Percentiles rank a stretch among this genome's conserved stretches.
These are phyloP conservation scores for Apophysomyces elegans DNA, from an alignment of 371 early-diverging fungal genomes.

Conservation along the genomic window DNA sequence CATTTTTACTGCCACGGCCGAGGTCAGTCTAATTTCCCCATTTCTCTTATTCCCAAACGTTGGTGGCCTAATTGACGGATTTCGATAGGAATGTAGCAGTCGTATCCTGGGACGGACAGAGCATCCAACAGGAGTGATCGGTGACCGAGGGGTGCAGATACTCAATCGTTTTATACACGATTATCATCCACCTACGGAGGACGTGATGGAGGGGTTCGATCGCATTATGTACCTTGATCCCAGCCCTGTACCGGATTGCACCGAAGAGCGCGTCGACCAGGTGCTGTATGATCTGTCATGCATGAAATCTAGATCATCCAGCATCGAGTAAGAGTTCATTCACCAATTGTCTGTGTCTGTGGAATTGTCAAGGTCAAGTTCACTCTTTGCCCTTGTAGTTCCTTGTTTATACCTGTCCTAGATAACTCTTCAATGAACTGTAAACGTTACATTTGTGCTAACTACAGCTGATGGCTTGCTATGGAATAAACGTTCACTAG, in stretches of 20 bases:
- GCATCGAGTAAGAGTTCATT: too few relatives aligned
- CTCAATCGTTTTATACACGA: constrained; percentile 62
- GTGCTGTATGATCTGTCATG: constrained; percentile 9
- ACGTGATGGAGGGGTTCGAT: constrained; percentile 65
- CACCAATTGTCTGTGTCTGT: too few relatives aligned
- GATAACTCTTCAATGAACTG: too few relatives aligned
- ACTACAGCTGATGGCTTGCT: too few relatives aligned
- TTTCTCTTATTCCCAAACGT: too few relatives aligned
- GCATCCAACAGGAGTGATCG: constrained; percentile 80
- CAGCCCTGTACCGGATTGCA: constrained; percentile 45
- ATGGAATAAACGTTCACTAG: too few relatives aligned
- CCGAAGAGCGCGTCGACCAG: constrained; percentile 49
- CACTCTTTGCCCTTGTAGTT: too few relatives aligned
- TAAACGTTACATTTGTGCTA: too few relatives aligned
- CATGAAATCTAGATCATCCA: background rate
- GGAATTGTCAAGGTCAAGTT: too few relatives aligned
- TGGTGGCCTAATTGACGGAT: background rate
- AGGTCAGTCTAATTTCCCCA: constrained; percentile 25
- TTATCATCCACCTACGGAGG: constrained; percentile 57
- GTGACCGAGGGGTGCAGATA: constrained; percentile 62
- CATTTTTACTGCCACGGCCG: constrained; percentile 64
- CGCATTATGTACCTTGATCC: constrained; percentile 57
- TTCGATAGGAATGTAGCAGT: constrained; percentile 54
- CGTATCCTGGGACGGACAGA: constrained; percentile 62
- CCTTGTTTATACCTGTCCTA: too few relatives aligned